phyloP scores from a whole-genome alignment of 2,329 filamentous ascomycete genomes.

The Fusarium abutilonis region DNA sequence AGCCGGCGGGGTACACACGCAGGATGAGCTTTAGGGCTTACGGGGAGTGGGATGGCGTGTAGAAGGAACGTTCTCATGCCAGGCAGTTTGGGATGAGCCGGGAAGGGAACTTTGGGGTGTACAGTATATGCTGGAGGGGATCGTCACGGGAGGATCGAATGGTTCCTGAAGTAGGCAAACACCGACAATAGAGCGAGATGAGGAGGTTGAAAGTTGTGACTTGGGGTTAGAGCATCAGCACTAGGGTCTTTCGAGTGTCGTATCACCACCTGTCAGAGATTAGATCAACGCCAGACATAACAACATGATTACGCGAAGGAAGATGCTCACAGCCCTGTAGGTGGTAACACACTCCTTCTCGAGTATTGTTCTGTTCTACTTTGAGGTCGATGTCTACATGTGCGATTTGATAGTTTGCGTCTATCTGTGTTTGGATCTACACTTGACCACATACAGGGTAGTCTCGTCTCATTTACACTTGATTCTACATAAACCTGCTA shows the following conservation, averaged over 20 bases:
- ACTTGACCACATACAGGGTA: background rate
- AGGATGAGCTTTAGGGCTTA: slow-evolving; percentile 42
- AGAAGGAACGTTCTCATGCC: slow-evolving; percentile 11
- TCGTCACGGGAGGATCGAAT: slow-evolving; percentile 38
- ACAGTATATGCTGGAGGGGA: slow-evolving; percentile 1
- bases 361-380: background rate
- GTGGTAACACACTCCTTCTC: background rate
- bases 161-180: slow-evolving; percentile 29
- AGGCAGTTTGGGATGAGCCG: slow-evolving; percentile 19
- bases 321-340: slow-evolving; percentile 9
- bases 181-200: slow-evolving; percentile 9
- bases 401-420: slow-evolving; percentile 2
- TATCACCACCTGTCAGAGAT: slow-evolving; percentile 14
- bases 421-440: slow-evolving; percentile 4
- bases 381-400: background rate
- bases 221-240: slow-evolving; percentile 24
- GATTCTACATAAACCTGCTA: background rate
- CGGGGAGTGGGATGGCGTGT: slow-evolving; percentile 32
- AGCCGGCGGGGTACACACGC: slow-evolving; percentile 24
- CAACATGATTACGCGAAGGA: slow-evolving; percentile 9
- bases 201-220: slow-evolving; percentile 5
- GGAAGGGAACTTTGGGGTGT: slow-evolving; percentile 17
- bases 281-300: slow-evolving; percentile 5
- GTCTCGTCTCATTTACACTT: background rate
- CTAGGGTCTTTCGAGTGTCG: slow-evolving; percentile 19